A percentile compares a stretch with the other conserved stretches of the same genome.
phyloP scores from a whole-genome alignment of 305 asterid species.

The Coffea humblotiana region DNA sequence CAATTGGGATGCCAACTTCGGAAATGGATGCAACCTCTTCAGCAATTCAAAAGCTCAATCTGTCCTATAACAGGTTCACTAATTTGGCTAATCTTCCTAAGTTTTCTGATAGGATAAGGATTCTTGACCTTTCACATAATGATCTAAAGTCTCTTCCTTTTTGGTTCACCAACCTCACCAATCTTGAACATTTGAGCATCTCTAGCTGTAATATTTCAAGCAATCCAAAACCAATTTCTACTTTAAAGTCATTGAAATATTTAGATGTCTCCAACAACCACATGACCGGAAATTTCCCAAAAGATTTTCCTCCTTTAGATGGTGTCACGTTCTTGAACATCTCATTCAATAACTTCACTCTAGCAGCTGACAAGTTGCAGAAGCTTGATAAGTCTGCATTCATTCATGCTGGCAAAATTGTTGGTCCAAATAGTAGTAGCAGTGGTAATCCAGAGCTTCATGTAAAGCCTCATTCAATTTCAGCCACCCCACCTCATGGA shows the following conservation, averaged over 20 bases:
- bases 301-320: conserved; percentile 57
- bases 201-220: conserved; percentile 66
- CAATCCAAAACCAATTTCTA: conserved; percentile 43
- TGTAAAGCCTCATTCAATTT: conserved; percentile 25
- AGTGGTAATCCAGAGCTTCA: conserved; percentile 26
- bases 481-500: conserved; percentile 24
- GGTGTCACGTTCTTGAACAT: conserved; percentile 57
- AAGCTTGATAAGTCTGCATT: conserved; percentile 58
- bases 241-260: conserved; percentile 38
- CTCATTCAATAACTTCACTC: conserved; percentile 64
- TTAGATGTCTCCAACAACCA: conserved; percentile 59
- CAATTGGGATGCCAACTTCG: conserved; percentile 34
- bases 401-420: conserved; percentile 45
- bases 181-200: conserved; percentile 55
- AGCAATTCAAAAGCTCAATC: conserved; percentile 46
- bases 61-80: conserved; percentile 75
- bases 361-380: conserved; percentile 28
- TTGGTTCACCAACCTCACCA: conserved; percentile 58
- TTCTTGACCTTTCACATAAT: conserved; percentile 61
- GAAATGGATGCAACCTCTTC: conserved; percentile 20
- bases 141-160: conserved; percentile 40
- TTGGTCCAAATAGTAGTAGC: conserved; percentile 13
- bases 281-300: conserved; percentile 56
- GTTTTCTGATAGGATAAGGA: conserved; percentile 36
- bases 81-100: conserved; percentile 40